These are phyloP conservation scores for Penicillium malachiteum DNA, from an alignment of 495 filamentous ascomycete genomes.

Conservation along the genomic window DNA sequence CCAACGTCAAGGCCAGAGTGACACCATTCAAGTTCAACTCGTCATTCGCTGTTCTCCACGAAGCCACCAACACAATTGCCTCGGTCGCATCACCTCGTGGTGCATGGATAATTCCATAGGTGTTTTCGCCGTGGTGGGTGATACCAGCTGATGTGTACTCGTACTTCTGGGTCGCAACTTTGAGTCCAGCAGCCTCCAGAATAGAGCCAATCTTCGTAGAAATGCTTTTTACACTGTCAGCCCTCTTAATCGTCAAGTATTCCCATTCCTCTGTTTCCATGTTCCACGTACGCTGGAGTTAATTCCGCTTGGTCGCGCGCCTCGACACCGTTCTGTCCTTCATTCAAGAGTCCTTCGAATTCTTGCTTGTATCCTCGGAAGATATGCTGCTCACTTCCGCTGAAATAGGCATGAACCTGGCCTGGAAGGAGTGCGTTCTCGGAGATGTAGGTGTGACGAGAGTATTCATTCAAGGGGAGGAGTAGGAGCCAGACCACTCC, in stretches of 20 bases:
- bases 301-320: slow-evolving; percentile 25
- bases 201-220: slow-evolving; percentile 72
- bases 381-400: slow-evolving; percentile 90
- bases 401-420: slow-evolving; percentile 96
- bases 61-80: slow-evolving; percentile 86
- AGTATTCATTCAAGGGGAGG: slow-evolving; percentile 91
- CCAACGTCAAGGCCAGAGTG: slow-evolving; percentile 77
- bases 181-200: slow-evolving; percentile 73
- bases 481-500: slow-evolving; percentile 91
- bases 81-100: slow-evolving; percentile 97
- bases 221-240: slow-evolving; percentile 43
- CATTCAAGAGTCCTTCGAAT: slow-evolving; percentile 51
- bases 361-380: slow-evolving; percentile 92
- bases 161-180: slow-evolving; percentile 83
- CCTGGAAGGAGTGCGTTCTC: slow-evolving; percentile 96
- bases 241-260: not conserved
- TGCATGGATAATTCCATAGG: slow-evolving; percentile 92
- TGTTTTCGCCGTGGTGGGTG: slow-evolving; percentile 78
- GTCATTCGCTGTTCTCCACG: slow-evolving; percentile 81
- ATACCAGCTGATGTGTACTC: slow-evolving; percentile 72
- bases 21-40: slow-evolving; percentile 84
- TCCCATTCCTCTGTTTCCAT: no score
- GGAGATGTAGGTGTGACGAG: slow-evolving; percentile 90
- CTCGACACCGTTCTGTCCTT: slow-evolving; percentile 14
- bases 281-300: slow-evolving; percentile 46